Evolutionary conservation across 306 rosid species (phyloP).

Genomic region (Mucuna pruriens): DNA sequence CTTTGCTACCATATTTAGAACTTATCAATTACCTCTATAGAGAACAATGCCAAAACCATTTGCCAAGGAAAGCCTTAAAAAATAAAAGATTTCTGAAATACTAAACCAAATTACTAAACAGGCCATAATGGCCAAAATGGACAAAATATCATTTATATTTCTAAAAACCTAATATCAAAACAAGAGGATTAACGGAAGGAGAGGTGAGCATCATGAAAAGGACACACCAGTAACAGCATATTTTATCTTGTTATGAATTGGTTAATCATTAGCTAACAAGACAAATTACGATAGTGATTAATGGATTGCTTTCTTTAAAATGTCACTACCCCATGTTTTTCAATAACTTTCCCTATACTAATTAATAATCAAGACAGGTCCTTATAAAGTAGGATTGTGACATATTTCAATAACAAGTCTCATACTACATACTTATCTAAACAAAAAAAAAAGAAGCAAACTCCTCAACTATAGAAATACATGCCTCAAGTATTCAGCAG

Average conservation of each 20-base stretch:
- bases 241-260: neutral
- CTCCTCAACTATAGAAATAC: constrained; percentile 9
- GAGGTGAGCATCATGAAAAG: neutral
- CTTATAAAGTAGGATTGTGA: neutral
- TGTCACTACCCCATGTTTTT: neutral
- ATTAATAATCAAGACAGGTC: neutral
- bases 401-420: neutral
- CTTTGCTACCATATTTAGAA: neutral
- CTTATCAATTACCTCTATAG: neutral
- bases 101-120: constrained; percentile 3
- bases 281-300: neutral
- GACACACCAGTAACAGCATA: neutral
- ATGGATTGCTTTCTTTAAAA: neutral
- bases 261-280: constrained; percentile 10
- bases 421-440: neutral
- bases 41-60: neutral
- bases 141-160: neutral
- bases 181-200: neutral
- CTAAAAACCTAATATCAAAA: neutral
- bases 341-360: neutral
- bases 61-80: neutral
- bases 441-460: neutral
- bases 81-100: neutral
- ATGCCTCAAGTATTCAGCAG: neutral
- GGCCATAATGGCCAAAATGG: neutral